Evolutionary conservation across 495 filamentous ascomycete species (phyloP).

Genomic region (Penicillium cataractarum): DNA sequence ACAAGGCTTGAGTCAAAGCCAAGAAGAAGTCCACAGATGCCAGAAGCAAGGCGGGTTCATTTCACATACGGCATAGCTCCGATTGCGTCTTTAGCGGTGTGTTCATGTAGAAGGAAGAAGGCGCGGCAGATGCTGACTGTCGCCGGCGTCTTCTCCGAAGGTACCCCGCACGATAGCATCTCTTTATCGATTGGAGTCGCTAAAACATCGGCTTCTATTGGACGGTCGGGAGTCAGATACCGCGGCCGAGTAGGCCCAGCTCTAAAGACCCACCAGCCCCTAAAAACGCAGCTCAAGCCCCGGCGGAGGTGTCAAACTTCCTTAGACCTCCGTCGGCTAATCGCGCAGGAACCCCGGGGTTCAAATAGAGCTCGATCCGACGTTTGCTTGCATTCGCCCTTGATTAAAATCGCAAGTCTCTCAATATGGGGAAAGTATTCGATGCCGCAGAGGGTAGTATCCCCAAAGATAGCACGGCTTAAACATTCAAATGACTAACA

Average conservation of each 20-base stretch:
- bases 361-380: not conserved
- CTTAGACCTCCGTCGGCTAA: not conserved
- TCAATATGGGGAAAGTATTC: conserved; percentile 12
- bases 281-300: not conserved
- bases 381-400: not conserved
- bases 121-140: not conserved
- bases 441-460: conserved; percentile 9
- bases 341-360: not conserved
- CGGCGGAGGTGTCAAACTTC: not conserved
- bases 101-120: not conserved
- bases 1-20: not conserved
- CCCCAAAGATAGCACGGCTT: not conserved
- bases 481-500: not conserved
- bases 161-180: conserved; percentile 4
- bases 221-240: not conserved
- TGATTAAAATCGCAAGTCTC: not conserved
- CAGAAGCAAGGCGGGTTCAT: not conserved
- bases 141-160: not conserved
- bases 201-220: not conserved
- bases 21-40: not conserved
- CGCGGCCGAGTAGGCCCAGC: not conserved
- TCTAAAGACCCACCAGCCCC: not conserved
- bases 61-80: not conserved
- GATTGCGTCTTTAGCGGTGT: not conserved
- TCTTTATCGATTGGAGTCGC: not conserved